These are phyloP conservation scores for Ogataea polymorpha DNA, from an alignment of 805 yeast species.

Conservation along the genomic window DNA sequence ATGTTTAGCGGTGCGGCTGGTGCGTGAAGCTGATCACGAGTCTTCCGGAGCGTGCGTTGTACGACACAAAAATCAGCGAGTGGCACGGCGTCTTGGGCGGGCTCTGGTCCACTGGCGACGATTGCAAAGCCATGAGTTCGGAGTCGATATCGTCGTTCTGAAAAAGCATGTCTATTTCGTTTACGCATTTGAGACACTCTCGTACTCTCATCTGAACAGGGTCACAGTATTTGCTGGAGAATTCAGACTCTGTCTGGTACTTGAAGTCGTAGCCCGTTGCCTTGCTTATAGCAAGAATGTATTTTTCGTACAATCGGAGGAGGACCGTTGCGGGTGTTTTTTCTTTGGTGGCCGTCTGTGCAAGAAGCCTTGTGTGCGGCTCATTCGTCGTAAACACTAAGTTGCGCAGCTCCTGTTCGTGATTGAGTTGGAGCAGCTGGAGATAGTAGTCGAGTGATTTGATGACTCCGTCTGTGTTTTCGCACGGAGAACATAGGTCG, in stretches of 20 bases:
- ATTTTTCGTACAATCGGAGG: slow-evolving; percentile 27
- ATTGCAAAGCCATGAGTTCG: slow-evolving; percentile 24
- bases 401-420: slow-evolving; percentile 24
- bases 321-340: slow-evolving; percentile 23
- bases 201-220: slow-evolving; percentile 17
- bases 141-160: slow-evolving; percentile 23
- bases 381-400: slow-evolving; percentile 23
- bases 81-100: slow-evolving; percentile 18
- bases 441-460: slow-evolving; percentile 25
- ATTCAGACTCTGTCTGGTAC: slow-evolving; percentile 17
- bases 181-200: slow-evolving; percentile 20
- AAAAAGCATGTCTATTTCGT: slow-evolving; percentile 18
- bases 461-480: slow-evolving; percentile 22
- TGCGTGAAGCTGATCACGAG: slow-evolving; percentile 31
- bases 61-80: slow-evolving; percentile 28
- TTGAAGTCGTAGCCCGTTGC: slow-evolving; percentile 31
- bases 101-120: slow-evolving; percentile 15
- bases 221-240: slow-evolving; percentile 12
- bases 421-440: slow-evolving; percentile 25
- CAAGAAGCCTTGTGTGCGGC: slow-evolving; percentile 20
- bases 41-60: slow-evolving; percentile 26
- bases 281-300: slow-evolving; percentile 28
- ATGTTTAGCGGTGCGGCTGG: slow-evolving; percentile 22
- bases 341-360: slow-evolving; percentile 19
- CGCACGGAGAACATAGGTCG: slow-evolving; percentile 27